Conservation (phyloP, 345 rosid species). For the Angophora floribunda region DNA sequence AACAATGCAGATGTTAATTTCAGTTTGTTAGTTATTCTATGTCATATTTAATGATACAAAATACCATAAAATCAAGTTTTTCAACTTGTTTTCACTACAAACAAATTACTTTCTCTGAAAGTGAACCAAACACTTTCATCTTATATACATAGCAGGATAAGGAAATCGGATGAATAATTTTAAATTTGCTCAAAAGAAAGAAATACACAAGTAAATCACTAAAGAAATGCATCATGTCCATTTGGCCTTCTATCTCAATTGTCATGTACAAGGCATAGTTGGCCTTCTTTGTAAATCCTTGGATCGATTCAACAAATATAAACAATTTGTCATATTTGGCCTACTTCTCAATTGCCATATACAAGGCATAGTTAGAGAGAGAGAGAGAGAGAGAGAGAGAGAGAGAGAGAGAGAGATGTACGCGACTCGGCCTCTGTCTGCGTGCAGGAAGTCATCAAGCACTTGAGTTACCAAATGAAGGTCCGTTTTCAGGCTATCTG, state of each 20-base stretch:
- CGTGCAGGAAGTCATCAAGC: constrained; percentile 28
- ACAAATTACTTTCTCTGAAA: neutral
- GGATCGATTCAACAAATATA: too few species aligned
- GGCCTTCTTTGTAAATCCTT: too few species aligned
- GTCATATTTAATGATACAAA: too few species aligned
- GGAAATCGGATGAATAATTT: neutral
- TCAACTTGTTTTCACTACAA: neutral
- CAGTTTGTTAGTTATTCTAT: neutral
- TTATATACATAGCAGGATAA: neutral
- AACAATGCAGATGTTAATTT: neutral
- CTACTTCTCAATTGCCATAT: neutral
- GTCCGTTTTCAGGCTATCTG: constrained; percentile 49
- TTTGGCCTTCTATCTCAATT: too few species aligned
- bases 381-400: neutral
- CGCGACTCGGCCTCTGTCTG: constrained; percentile 46
- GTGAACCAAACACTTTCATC: neutral
- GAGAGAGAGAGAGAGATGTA: constrained; percentile 18
- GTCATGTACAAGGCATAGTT: too few species aligned
- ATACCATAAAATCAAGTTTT: too few species aligned
- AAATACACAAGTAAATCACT: neutral
- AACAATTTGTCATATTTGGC: too few species aligned
- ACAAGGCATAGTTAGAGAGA: too few species aligned
- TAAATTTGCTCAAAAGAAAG: neutral
- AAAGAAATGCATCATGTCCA: too few species aligned
- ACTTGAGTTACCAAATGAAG: constrained; percentile 49